Conservation (phyloP, 148 eudicot genomes). For the Chenopodium berlandieri region DNA sequence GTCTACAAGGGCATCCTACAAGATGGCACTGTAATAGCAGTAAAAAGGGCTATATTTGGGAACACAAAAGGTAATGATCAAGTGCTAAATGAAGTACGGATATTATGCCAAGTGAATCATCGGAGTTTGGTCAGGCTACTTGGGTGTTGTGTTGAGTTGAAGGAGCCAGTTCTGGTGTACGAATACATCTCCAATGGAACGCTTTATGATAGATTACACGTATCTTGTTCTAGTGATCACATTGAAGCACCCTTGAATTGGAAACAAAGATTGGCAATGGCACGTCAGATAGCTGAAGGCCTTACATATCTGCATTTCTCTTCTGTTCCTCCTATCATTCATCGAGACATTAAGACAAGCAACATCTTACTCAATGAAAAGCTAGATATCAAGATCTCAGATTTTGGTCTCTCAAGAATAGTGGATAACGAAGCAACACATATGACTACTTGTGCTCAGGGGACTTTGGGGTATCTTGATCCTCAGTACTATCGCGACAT, state of each 20-base stretch:
- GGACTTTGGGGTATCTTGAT: conserved; percentile 58
- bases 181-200: conserved; percentile 56
- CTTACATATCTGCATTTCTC: conserved; percentile 61
- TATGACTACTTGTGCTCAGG: conserved; percentile 51
- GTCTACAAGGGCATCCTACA: conserved; percentile 53
- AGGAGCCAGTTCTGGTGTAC: conserved; percentile 50
- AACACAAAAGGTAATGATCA: conserved; percentile 50
- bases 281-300: conserved; percentile 56
- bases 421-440: conserved; percentile 46
- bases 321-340: conserved; percentile 51
- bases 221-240: conserved; percentile 6
- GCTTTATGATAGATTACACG: conserved; percentile 48
- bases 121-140: conserved; percentile 45
- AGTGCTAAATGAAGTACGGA: conserved; percentile 60
- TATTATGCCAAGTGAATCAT: conserved; percentile 68
- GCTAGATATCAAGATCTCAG: conserved; percentile 52
- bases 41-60: conserved; percentile 53
- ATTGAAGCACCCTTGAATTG: conserved; percentile 32
- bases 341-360: conserved; percentile 55
- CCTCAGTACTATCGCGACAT: conserved; percentile 55
- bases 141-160: conserved; percentile 58
- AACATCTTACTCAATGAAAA: conserved; percentile 54
- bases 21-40: conserved; percentile 51
- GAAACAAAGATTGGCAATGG: conserved; percentile 40
- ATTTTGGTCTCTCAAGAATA: conserved; percentile 60